Percentiles rank a stretch among this genome's conserved stretches.
Conservation (phyloP, 495 filamentous ascomycete genomes). For the Penicillium verhagenii region DNA sequence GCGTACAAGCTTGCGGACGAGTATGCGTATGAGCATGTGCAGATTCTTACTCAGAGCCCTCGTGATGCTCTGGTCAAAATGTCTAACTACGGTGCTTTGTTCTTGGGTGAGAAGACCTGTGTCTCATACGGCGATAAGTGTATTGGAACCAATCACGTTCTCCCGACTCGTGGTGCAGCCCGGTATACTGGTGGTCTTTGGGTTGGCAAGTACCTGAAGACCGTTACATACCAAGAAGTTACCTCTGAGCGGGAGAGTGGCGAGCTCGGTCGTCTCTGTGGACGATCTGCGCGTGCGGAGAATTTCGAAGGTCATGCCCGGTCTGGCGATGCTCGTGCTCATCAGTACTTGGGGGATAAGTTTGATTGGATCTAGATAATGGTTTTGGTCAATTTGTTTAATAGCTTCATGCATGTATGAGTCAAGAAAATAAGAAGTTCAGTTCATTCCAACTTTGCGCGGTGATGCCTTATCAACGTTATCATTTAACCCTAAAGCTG, state of each 20-base stretch:
- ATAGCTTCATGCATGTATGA: background rate
- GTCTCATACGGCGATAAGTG: conserved; percentile 55
- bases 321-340: conserved; percentile 47
- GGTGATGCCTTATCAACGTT: too few species aligned
- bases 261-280: conserved; percentile 51
- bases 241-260: conserved; percentile 42
- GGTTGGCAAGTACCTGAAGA: conserved; percentile 53
- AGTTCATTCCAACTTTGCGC: too few species aligned
- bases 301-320: conserved; percentile 54
- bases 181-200: conserved; percentile 51
- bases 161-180: conserved; percentile 49
- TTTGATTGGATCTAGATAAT: conserved; percentile 47
- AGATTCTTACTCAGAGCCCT: conserved; percentile 49
- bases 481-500: too few species aligned
- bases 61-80: conserved; percentile 51
- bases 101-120: conserved; percentile 54
- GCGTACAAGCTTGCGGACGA: conserved; percentile 51
- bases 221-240: conserved; percentile 55
- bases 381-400: too few species aligned
- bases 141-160: conserved; percentile 56
- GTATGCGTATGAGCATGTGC: conserved; percentile 54
- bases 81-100: conserved; percentile 50
- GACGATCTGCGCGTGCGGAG: conserved; percentile 49
- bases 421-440: too few species aligned
- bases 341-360: conserved; percentile 40